Base-by-base conservation (phyloP, 345 rosid species). In the Sapria himalayana region DNA sequence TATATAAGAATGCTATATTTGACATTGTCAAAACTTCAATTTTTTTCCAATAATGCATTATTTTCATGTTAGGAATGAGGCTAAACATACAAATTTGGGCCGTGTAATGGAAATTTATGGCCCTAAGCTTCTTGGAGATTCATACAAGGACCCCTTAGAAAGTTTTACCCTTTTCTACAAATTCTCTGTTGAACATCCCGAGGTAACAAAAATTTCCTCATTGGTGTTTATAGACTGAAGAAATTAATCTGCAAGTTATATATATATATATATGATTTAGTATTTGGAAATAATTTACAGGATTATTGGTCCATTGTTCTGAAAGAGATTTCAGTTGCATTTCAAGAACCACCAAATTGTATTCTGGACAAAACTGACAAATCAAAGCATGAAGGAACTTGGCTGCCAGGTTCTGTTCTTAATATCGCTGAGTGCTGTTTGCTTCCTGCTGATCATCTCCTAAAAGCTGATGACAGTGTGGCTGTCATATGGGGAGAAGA, bases 401-500 rank as follows among this genome's bases (percentile, higher is more conserved):
- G 97, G 92, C 76, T 86, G 50, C 92, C 92, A 0, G 85, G 70
- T 37, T 41, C 89, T 0, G 70, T 64, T 44, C 39, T 81, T 21
- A 86, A 86, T 39, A 75, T 81, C 19, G 70, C 94, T 12, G 92
- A 81, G 39, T 81, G 80, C 58, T 86, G 85, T 59, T 53, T 86
- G 55, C 61, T 52, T 19, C 76, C 97, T 22, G 40, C 58, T 3
- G 57, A 9, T 43, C 66, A 67, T 58, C 77, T 65, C 2, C 57
- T 63, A 44, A 81, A 71, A 55, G 62, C 58, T 10, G 81, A 81
- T 46, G 50, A 65, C 33, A 50, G 66, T 48, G 32, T 64, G 49
- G 97, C 94, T 15, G 19, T 81, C 47, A 66, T 72, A 32, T 86
- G 97, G 94, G 63, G 81, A 41, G 72, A 81, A 25, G 94, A 86